Evolutionary conservation across 2,329 filamentous ascomycete species (phyloP), one percentile per base, ranked within the genome.

Genomic region (Chalaropsis thielavioides): DNA sequence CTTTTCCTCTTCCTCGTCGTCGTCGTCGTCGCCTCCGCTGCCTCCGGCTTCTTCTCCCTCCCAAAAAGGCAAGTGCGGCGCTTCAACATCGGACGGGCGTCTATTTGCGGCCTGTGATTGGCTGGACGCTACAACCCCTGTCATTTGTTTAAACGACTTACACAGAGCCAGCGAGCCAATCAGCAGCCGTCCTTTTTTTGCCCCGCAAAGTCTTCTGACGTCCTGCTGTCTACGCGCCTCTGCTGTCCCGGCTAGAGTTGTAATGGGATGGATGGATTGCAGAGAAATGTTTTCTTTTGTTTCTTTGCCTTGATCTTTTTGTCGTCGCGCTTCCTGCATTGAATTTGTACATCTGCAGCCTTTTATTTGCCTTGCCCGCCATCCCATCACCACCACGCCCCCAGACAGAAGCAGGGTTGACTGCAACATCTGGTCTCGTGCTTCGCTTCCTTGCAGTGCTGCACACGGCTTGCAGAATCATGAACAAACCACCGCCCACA

Each of bases 101-200:
- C 58, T 67, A 67, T 79, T 77, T 78, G 3, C 31, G 11, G 24
- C 0, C n/a, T 49, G 7, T 61, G 63, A 65, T 65, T 65, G 63
- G 63, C 56, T 40, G 27, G 19, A n/a, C 1, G 35, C 17, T 19
- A 22, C 49, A 24, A 5, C 19, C 61, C 43, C 58, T 59, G 56
- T 62, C 46, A 51, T 15, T 24, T 51, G 19, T 15, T 24, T 15
- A 27, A 65, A 49, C 24, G 44, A 46, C 49, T 65, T 41, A 54
- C 43, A 49, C 10, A 59, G n/a, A 61, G 44, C 27, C n/a, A 31
- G 0, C 51, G 5, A 27, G 31, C 63, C 58, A 65, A 62, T 65
- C 63, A 65, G 6, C 15, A 0, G 31, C n/a, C 15, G 41, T 15
- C 24, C 11, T 27, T n/a, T 10, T 41, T n/a, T n/a, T n/a, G n/a